Base-by-base conservation (phyloP, 208 protist genomes). In the Zelonia costaricensis region DNA sequence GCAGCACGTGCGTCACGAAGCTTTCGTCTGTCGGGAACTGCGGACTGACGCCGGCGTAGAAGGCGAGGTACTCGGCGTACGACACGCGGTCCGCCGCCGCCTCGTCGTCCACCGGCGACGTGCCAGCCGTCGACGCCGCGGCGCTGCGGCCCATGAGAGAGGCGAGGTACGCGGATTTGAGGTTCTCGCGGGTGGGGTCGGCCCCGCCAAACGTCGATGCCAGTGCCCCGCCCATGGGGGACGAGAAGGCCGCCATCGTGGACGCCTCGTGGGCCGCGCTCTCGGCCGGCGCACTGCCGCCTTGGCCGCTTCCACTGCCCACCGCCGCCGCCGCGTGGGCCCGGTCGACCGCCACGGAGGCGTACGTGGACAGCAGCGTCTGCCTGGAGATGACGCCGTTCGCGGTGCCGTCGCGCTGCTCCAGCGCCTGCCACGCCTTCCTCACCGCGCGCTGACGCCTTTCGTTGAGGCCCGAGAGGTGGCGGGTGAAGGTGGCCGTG, bases 381-480 rank as follows among this genome's bases (percentile, higher is more conserved):
- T 62, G 65, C 12, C 48, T 62, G 1, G 78, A 39, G 31, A 88
- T 82, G 10, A 52, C 25, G 0, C 73, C 82, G 13, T 0, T 18
- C 35, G 6, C 43, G 1, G 10, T 16, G 7, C 31, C 23, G 5
- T 42, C 56, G 46, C 85, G 68, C 75, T 80, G 78, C 20, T 74
- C 63, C 31, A 94, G 52, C 1, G 46, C 35, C 13, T 62, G 57
- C 86, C 90, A 95, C 27, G 85, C 80, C 43, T 78, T 77, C 45
- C 73, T 58, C 43, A 93, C 77, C 0, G 79, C 90, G 47, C 78
- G 59, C 62, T 86, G 66, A 25, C 90, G 86, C 3, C 90, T 81
- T 35, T 69, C 48, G 54, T 90, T 93, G 20, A 95, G 46, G 6
- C 87, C 85, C 7, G 71, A 81, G 42, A 96, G 74, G 77, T 96